phyloP scores from a whole-genome alignment of 1,139 yeast genomes.

The Schwanniomyces etchellsii region DNA sequence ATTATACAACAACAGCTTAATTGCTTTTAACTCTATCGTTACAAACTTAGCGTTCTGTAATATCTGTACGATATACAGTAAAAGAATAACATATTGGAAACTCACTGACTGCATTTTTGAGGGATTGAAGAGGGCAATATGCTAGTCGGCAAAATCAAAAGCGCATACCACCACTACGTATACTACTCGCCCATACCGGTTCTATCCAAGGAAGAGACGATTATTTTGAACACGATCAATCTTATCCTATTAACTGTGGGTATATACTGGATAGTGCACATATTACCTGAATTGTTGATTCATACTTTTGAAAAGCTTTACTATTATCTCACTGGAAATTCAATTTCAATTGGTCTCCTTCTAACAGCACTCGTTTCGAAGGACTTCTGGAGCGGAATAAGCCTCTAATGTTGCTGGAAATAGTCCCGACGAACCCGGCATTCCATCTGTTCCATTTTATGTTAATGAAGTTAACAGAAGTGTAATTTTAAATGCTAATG shows the following conservation, averaged over 20 bases:
- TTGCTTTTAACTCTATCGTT: no score
- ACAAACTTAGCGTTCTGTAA: no score
- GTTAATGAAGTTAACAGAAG: no score
- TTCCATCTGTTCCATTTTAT: no score
- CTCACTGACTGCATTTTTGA: no score
- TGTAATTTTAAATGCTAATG: no score
- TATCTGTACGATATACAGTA: no score
- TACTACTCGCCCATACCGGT: slow-evolving; percentile 26
- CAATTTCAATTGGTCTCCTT: slow-evolving; percentile 6
- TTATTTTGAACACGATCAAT: slow-evolving; percentile 14
- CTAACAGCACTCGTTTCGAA: slow-evolving; percentile 2
- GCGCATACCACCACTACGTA: slow-evolving; percentile 18
- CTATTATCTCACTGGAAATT: slow-evolving; percentile 17
- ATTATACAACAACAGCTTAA: no score
- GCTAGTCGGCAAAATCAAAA: slow-evolving; percentile 9
- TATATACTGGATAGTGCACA: slow-evolving; percentile 12
- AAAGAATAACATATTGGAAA: no score
- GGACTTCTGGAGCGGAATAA: slow-evolving; percentile 1
- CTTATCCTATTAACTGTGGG: slow-evolving; percentile 11
- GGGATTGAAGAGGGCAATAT: no score
- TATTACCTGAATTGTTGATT: slow-evolving; percentile 13
- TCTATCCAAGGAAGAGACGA: slow-evolving; percentile 18
- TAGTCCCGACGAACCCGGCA: neutral
- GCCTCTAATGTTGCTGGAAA: no score
- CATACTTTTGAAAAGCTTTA: slow-evolving; percentile 11